Conservation (phyloP, 2,329 filamentous ascomycete species). For the Penicillium sp. region DNA sequence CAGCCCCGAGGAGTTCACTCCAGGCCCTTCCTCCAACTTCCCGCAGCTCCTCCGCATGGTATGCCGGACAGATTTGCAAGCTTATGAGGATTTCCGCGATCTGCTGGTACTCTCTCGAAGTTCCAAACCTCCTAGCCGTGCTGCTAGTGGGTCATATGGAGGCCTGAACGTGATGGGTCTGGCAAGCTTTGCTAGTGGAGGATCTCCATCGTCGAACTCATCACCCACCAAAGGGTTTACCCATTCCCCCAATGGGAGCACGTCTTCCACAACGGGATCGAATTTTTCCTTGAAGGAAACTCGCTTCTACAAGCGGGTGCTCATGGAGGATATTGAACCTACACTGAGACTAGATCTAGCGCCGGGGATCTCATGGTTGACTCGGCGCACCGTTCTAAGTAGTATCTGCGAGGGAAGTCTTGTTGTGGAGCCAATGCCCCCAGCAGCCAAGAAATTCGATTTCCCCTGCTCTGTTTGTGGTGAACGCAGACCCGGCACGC, state of each 20-base stretch:
- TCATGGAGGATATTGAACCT: constrained; percentile 91
- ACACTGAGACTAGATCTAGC: constrained; percentile 86
- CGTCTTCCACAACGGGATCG: constrained; percentile 45
- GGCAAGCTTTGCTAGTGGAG: constrained; percentile 42
- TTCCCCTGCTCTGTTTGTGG: constrained; percentile 83
- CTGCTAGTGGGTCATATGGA: constrained; percentile 69
- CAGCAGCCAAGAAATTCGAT: constrained; percentile 53
- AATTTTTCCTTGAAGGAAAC: constrained; percentile 73
- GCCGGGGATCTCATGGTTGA: constrained; percentile 90
- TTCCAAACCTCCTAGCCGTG: constrained; percentile 63
- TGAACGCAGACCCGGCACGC: constrained; percentile 69
- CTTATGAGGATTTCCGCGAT: constrained; percentile 81
- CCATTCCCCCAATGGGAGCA: constrained; percentile 51
- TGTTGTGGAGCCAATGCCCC: constrained; percentile 82
- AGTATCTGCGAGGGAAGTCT: constrained; percentile 82
- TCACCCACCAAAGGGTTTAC: constrained; percentile 59
- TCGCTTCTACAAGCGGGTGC: constrained; percentile 86
- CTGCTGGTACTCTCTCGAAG: constrained; percentile 69
- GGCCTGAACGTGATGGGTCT: constrained; percentile 61
- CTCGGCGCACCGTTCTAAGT: constrained; percentile 77
- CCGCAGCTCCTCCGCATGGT: constrained; percentile 80
- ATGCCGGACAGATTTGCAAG: constrained; percentile 74
- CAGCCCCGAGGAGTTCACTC: constrained; percentile 54
- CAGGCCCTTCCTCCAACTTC: constrained; percentile 69
- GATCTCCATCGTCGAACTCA: constrained; percentile 61